Evolutionary conservation across 805 yeast genomes (phyloP).

Genomic region (Priceomyces castillae): DNA sequence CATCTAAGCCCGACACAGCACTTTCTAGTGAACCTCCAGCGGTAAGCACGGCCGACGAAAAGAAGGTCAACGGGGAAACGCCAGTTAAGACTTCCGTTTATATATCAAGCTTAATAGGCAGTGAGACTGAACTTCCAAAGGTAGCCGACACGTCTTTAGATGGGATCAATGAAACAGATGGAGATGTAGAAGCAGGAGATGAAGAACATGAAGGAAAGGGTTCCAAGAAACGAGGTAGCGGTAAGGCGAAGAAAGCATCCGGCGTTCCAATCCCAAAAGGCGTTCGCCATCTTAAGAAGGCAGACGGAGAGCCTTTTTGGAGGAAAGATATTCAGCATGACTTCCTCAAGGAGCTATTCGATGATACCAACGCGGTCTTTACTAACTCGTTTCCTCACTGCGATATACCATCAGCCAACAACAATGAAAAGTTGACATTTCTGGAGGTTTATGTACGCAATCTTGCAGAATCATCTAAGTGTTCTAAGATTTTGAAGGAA

Average conservation of each 20-base stretch:
- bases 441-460: conserved; percentile 81
- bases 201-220: conserved; percentile 7
- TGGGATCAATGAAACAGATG: conserved; percentile 13
- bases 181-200: conserved; percentile 10
- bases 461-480: conserved; percentile 76
- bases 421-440: conserved; percentile 59
- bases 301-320: conserved; percentile 92
- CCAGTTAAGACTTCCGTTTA: conserved; percentile 11
- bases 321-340: conserved; percentile 84
- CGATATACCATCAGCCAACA: conserved; percentile 33
- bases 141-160: conserved; percentile 11
- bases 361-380: conserved; percentile 63
- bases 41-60: neutral
- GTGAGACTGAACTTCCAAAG: conserved; percentile 6
- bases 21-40: neutral
- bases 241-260: conserved; percentile 17
- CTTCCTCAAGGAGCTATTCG: conserved; percentile 63
- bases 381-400: conserved; percentile 55
- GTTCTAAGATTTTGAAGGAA: conserved; percentile 80
- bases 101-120: conserved; percentile 12
- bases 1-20: neutral
- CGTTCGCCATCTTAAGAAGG: conserved; percentile 70
- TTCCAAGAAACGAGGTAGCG: conserved; percentile 4
- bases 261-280: conserved; percentile 25
- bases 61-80: neutral